Percentiles rank a stretch among this genome's conserved stretches.
phyloP scores from a whole-genome alignment of 192 early-diverging fungal species.

The Helicostylum pulchrum region DNA sequence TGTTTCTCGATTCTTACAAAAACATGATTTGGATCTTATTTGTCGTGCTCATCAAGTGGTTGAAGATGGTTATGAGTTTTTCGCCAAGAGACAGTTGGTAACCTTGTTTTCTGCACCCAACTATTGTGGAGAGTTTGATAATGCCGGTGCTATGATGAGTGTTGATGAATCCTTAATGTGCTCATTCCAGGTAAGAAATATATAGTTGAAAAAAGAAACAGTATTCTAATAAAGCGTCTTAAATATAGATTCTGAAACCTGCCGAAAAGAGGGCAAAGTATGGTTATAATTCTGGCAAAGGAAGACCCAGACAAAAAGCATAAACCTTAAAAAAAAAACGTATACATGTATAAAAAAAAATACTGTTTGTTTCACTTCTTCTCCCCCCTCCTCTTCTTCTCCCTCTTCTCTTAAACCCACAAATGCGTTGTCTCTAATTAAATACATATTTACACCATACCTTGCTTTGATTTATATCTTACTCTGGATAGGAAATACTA shows the following conservation, averaged over 20 bases:
- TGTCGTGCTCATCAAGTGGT: conserved; percentile 98
- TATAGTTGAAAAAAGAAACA: neutral
- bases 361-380: too few species aligned
- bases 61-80: conserved; percentile 99
- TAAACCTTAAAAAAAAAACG: too few species aligned
- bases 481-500: too few species aligned
- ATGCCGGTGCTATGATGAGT: conserved; percentile 87
- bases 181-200: conserved; percentile 62
- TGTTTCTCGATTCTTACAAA: conserved; percentile 88
- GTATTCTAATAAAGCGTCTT: neutral
- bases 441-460: too few species aligned
- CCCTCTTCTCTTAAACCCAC: neutral
- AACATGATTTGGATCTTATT: conserved; percentile 96
- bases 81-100: conserved; percentile 93
- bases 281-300: conserved; percentile 20
- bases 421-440: neutral
- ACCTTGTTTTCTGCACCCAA: conserved; percentile 97
- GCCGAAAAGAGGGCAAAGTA: conserved; percentile 91
- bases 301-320: conserved; percentile 8
- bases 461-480: too few species aligned
- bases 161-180: conserved; percentile 85
- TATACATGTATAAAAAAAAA: too few species aligned
- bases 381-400: neutral
- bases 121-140: conserved; percentile 92
- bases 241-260: conserved; percentile 84